phyloP scores from a whole-genome alignment of 768 basidiomycete species.

The Tylopilus sp. region DNA sequence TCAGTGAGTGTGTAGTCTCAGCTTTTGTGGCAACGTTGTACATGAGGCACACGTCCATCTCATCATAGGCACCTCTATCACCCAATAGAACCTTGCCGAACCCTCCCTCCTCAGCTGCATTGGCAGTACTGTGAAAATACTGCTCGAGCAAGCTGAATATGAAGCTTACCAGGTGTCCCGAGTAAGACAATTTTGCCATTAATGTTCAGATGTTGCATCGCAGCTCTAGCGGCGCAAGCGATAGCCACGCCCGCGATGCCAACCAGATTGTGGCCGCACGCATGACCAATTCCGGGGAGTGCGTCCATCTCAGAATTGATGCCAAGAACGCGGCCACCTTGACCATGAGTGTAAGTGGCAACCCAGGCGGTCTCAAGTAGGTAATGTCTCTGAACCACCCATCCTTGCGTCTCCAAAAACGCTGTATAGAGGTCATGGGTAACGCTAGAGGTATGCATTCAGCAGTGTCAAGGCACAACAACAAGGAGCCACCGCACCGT shows the following conservation, averaged over 20 bases:
- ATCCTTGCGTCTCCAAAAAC: conserved; percentile 66
- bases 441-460: conserved; percentile 38
- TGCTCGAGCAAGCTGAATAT: neutral
- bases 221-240: no score
- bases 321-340: conserved; percentile 67
- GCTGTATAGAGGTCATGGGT: conserved; percentile 74
- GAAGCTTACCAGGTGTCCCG: conserved; percentile 66
- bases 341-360: conserved; percentile 59
- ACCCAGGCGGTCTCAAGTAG: no score
- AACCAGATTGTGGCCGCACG: conserved; percentile 83
- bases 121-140: neutral
- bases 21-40: conserved; percentile 25
- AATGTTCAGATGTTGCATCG: conserved; percentile 58
- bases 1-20: neutral
- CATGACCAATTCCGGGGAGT: conserved; percentile 62
- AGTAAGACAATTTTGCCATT: no score
- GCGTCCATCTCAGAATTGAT: conserved; percentile 76
- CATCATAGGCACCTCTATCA: conserved; percentile 70
- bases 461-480: neutral
- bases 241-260: conserved; percentile 74
- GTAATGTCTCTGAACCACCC: conserved; percentile 58
- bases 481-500: conserved; percentile 38
- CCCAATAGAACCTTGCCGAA: conserved; percentile 67
- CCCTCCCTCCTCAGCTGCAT: conserved; percentile 73
- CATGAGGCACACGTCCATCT: conserved; percentile 79